Conservation (phyloP, 495 filamentous ascomycete species). For the Xylaria curta region DNA sequence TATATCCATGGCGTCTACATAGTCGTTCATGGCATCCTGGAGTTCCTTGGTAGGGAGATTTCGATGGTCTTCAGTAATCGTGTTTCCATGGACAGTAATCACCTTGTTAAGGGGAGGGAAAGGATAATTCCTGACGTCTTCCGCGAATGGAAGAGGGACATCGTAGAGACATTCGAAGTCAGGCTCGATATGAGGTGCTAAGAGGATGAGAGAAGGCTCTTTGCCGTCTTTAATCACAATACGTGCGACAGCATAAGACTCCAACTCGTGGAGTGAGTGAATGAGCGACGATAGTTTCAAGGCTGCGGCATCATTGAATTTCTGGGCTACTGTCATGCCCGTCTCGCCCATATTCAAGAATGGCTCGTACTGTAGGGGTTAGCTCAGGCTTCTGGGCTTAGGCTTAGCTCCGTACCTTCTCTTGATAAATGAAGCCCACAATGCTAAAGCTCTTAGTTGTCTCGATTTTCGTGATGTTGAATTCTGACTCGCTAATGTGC, state of each 20-base stretch:
- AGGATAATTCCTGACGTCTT: conserved; percentile 86
- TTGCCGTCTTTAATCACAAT: conserved; percentile 82
- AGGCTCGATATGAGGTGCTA: conserved; percentile 81
- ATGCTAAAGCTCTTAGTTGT: conserved; percentile 77
- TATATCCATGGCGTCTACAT: conserved; percentile 94
- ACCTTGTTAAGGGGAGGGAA: conserved; percentile 92
- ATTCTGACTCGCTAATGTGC: conserved; percentile 82
- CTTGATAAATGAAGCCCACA: conserved; percentile 80
- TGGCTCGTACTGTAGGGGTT: conserved; percentile 71
- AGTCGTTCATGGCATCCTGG: conserved; percentile 81
- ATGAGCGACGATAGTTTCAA: conserved; percentile 90
- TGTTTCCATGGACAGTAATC: conserved; percentile 86
- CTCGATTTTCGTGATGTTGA: conserved; percentile 80
- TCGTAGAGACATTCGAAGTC: conserved; percentile 91
- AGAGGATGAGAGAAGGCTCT: conserved; percentile 76
- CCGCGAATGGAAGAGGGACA: conserved; percentile 89
- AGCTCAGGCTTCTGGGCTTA: conserved; percentile 17
- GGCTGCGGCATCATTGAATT: conserved; percentile 72
- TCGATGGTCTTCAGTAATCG: conserved; percentile 76
- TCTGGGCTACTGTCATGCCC: conserved; percentile 74
- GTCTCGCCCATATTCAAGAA: conserved; percentile 84
- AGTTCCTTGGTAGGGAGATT: conserved; percentile 81
- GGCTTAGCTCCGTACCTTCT: conserved; percentile 61
- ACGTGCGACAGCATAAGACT: conserved; percentile 86
- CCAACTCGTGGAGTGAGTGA: conserved; percentile 83